Base-by-base conservation (phyloP, 345 rosid genomes). In the Excoecaria agallocha region DNA sequence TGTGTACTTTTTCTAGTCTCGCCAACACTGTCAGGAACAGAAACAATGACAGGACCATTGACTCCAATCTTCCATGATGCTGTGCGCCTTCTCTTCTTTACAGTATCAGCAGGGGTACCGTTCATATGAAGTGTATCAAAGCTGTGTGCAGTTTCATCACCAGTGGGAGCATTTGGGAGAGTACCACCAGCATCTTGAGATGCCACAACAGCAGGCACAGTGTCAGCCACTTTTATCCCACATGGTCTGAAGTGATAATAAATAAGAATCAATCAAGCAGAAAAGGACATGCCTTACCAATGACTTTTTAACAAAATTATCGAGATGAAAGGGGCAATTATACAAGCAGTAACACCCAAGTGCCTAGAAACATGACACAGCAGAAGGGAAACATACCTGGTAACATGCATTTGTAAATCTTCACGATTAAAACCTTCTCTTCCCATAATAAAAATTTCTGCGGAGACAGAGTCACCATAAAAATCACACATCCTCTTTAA, bases 401-500 rank as follows among this genome's bases (percentile, higher is more conserved):
- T 74, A 77, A 73, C 71, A 62, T 71, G 80, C 57, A 57, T 63
- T 38, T 61, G 30, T 46, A 65, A 57, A 73, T 77, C 78, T 74
- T 79, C 83, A 69, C 60, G 85, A 71, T 68, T 79, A 79, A 92
- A 90, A 45, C 96, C 97, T 77, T 79, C 82, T 82, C 68, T 85
- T 45, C 93, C 96, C 20, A 70, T 77, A 35, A 89, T 80, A 68
- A 83, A 90, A 59, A 92, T 81, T 64, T 94, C 94, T n/a, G 93
- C 97, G 7, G 94, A 92, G 65, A 94, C 87, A 0, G 92, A 86
- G 71, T 82, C 86, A 60, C 66, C 84, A 72, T 90, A 90, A 75
- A 87, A 88, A 68, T 87, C 88, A 82, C 82, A 87, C 98, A 92
- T 92, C 82, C 94, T 87, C 70, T 85, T 94, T 69, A 94, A 83